phyloP scores from a whole-genome alignment of 306 rosid species.

The Sechiopsis laciniata region DNA sequence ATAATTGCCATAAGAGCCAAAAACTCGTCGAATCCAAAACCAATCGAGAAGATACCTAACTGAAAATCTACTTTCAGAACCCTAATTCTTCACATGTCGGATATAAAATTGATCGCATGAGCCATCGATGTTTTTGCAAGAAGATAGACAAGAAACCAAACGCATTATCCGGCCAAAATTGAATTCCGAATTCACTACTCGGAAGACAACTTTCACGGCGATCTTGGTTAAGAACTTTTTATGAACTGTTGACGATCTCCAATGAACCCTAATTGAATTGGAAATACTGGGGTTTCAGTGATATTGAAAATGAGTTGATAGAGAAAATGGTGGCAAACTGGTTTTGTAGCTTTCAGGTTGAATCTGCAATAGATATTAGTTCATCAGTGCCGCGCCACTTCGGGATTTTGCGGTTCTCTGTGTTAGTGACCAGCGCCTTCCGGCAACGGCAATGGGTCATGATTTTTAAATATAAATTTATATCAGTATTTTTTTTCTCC shows the following conservation, averaged over 20 bases:
- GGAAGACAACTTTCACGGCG: not conserved
- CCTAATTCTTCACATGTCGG: conserved; percentile 10
- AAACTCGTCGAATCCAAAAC: not conserved
- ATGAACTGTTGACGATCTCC: not conserved
- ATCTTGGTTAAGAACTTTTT: not conserved
- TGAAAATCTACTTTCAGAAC: not conserved
- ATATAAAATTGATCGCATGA: not conserved
- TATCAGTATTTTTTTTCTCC: no score
- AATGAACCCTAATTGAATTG: conserved; percentile 12
- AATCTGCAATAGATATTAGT: not conserved
- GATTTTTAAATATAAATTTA: no score
- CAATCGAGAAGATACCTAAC: not conserved
- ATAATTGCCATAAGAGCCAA: conserved; percentile 55
- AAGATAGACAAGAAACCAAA: not conserved
- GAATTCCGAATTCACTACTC: not conserved
- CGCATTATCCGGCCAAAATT: not conserved
- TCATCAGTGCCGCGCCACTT: not conserved
- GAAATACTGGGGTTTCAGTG: not conserved
- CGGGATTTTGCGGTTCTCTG: conserved; percentile 12
- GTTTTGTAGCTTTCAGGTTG: not conserved
- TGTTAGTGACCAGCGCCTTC: not conserved
- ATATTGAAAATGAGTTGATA: not conserved
- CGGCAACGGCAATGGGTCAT: not conserved
- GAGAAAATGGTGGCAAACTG: not conserved
- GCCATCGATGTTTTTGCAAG: not conserved